Evolutionary conservation across 1,284 basidiomycete genomes (phyloP), one percentile per base, ranked within the genome.

Genomic region (Ustilago vetiveriae): DNA sequence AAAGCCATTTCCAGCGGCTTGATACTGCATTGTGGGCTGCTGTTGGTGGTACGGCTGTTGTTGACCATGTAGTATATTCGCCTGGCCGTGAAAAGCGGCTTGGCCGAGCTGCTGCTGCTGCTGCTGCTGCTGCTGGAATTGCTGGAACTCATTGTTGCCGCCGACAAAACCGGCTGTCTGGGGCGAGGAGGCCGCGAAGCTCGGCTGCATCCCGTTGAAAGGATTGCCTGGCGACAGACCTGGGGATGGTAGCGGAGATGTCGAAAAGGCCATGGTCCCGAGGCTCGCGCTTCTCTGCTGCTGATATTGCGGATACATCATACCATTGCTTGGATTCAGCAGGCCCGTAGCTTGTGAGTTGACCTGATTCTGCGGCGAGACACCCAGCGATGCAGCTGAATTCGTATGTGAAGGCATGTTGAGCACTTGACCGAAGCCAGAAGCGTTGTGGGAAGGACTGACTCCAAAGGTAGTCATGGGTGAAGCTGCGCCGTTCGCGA

Each of bases 201-300:
- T 33, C 7, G 51, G 13, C 41, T 59, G 53, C 47, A 49, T 41
- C 24, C 36, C 49, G 32, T 38, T 56, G 41, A 69, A 70, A 6
- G 67, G 67, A 38, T 70, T 70, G 48, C 40, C 41, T 7, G 40
- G 29, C 4, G 23, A 16, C 14, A 32, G 35, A 8, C 55, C 49
- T 0, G 62, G 67, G 19, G 67, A 70, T 9, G 58, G 24, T 32
- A 69, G 16, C 3, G 59, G 56, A 30, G 60, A 58, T 5, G 62
- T 46, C 1, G 67, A 70, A 38, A 70, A 70, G 1, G 60, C 67
- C 68, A 70, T 70, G 4, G 57, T 60, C 3, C 67, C 67, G 26
- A 70, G 41, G 42, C 53, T 62, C 3, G 50, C 67, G 23, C 67
- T 60, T 16, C 56, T 44, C 35, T 65, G 48, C 46, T 65, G 67